Evolutionary conservation across 345 rosid species (phyloP).

Genomic region (Salix exigua): DNA sequence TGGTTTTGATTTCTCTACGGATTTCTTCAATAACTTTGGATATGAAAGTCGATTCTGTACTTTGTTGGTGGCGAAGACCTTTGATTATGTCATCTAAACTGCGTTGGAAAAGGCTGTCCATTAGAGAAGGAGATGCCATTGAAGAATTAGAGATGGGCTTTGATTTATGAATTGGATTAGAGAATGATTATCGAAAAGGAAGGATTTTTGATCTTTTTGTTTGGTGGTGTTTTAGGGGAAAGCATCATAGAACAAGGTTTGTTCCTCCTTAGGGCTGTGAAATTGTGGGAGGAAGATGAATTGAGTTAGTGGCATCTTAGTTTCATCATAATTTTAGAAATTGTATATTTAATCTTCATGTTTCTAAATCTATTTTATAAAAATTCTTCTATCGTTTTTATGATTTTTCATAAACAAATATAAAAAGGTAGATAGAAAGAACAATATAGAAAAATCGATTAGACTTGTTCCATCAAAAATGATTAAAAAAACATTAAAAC

Average conservation of each 20-base stretch:
- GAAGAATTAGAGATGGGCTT: neutral
- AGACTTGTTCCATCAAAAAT: too few relatives aligned
- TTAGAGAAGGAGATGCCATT: conserved; percentile 71
- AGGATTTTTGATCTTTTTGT: neutral
- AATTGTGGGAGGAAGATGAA: neutral
- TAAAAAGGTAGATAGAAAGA: too few relatives aligned
- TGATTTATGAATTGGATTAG: neutral
- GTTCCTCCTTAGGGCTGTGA: neutral
- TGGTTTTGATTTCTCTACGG: conserved; percentile 79
- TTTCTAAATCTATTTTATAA: too few relatives aligned
- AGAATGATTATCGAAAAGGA: neutral
- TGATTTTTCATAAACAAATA: too few relatives aligned
- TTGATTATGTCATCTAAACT: conserved; percentile 82
- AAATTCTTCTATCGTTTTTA: too few relatives aligned
- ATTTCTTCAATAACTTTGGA: conserved; percentile 76
- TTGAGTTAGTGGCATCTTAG: too few relatives aligned
- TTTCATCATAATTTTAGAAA: too few relatives aligned
- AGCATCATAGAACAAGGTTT: neutral
- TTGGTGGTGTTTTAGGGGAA: neutral
- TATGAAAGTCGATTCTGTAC: conserved; percentile 50
- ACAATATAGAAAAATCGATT: too few relatives aligned
- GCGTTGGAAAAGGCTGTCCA: conserved; percentile 87
- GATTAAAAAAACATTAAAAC: too few relatives aligned
- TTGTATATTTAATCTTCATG: too few relatives aligned
- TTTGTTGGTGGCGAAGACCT: conserved; percentile 59